Evolutionary conservation across 2,329 filamentous ascomycete species (phyloP), one percentile per base, ranked within the genome.

Genomic region (Microsporum canis): DNA sequence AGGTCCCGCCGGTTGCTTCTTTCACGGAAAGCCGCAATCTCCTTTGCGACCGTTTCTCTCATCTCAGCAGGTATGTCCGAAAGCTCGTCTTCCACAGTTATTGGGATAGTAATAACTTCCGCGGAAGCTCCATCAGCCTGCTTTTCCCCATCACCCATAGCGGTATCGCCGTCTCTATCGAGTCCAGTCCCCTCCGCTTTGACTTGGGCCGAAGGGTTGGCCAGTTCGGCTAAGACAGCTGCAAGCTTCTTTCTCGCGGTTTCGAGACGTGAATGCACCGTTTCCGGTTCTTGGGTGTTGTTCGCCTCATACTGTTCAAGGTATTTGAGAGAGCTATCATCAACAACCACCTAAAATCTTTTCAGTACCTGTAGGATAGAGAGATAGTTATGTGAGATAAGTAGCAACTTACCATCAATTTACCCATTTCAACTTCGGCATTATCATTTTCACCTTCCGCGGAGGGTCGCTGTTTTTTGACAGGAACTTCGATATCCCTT

Each of bases 41-140:
- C 95, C 61, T 87, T 87, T 0, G 94, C 89, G 14, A 99, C 94
- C 0, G 90, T 91, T 71, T 95, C 94, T 29, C 94, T 86, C 90
- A 96, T 95, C 71, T 97, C 94, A 0, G 89, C 87, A 0, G 94
- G 94, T 56, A 99, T 96, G 69, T 99, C 94, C 23, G 91, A 87
- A 51, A 99, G 80, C 70, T 99, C 94, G 70, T 99, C 95, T 65
- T 99, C 94, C 59, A 88, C 84, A 0, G 87, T 85, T 36, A 96
- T 81, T 3, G 91, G 87, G 62, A 97, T 95, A 62, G 91, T 96
- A 65, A 95, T 87, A 43, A 96, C 87, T 73, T 96, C 91, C 4
- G 89, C 85, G 60, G 84, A 83, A 45, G 76, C 75, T 38, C 85
- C 84, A 43, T 84, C 84, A 41, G 79, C 78, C 31, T 79, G 75